These are phyloP conservation scores for Trichoderma citrinoviride DNA, from an alignment of 2,329 filamentous ascomycete genomes.

Conservation along the genomic window DNA sequence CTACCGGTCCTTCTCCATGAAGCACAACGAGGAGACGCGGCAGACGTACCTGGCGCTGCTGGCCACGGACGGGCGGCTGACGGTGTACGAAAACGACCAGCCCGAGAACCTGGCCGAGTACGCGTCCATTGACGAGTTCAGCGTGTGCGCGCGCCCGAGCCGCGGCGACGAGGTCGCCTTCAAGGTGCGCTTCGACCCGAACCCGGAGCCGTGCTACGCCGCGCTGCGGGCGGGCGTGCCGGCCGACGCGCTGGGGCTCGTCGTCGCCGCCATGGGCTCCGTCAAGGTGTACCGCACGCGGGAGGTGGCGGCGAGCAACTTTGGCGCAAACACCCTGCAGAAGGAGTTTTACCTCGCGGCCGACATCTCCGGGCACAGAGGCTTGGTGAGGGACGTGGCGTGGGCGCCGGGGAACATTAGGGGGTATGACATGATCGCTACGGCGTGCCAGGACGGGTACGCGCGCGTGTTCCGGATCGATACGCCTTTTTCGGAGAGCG, in stretches of 20 bases:
- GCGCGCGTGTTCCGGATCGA: conserved; percentile 84
- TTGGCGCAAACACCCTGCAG: conserved; percentile 54
- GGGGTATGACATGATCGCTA: conserved; percentile 86
- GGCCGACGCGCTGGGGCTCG: conserved; percentile 72
- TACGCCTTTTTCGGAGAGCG: conserved; percentile 51
- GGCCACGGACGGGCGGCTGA: conserved; percentile 75
- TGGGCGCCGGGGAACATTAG: conserved; percentile 92
- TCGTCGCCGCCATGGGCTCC: conserved; percentile 80
- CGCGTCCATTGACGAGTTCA: conserved; percentile 71
- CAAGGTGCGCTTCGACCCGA: conserved; percentile 82
- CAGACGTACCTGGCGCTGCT: conserved; percentile 85
- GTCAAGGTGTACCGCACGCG: conserved; percentile 81
- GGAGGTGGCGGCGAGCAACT: conserved; percentile 52
- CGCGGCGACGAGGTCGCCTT: conserved; percentile 87
- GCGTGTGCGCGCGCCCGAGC: conserved; percentile 66
- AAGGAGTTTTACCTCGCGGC: conserved; percentile 84
- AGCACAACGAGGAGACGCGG: conserved; percentile 71
- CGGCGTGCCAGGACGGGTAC: conserved; percentile 87
- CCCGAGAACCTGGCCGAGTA: conserved; percentile 79
- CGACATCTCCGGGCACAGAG: conserved; percentile 69
- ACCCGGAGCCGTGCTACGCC: conserved; percentile 74
- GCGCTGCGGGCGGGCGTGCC: conserved; percentile 79
- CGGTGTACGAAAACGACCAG: conserved; percentile 80
- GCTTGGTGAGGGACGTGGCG: conserved; percentile 79
- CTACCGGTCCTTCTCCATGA: conserved; percentile 82